Conservation (phyloP, 2,329 filamentous ascomycete genomes). For the Talaromyces sp. region DNA sequence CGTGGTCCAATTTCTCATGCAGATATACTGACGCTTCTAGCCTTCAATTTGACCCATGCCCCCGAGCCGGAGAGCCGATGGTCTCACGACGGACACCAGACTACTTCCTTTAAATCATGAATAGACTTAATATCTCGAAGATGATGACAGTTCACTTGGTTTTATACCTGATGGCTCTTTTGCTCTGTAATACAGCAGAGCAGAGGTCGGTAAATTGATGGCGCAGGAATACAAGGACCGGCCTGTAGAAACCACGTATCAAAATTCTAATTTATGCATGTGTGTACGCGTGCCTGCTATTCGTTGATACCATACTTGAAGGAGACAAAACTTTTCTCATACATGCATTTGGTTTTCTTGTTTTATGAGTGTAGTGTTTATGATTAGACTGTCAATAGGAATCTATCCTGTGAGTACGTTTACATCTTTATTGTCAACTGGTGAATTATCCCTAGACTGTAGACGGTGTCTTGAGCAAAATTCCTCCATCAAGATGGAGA, state of each 20-base stretch:
- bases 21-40: conserved; percentile 44
- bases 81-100: conserved; percentile 95
- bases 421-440: not conserved
- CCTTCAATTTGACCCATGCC: conserved; percentile 98
- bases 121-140: conserved; percentile 14
- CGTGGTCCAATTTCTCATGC: not conserved
- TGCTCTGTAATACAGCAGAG: not conserved
- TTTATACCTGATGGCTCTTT: conserved; percentile 9
- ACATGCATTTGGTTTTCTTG: conserved; percentile 4
- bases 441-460: not conserved
- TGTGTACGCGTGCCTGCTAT: conserved; percentile 4
- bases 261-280: conserved; percentile 6
- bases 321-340: not conserved
- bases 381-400: not conserved
- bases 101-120: conserved; percentile 78
- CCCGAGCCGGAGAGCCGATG: conserved; percentile 95
- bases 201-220: not conserved
- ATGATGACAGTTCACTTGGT: conserved; percentile 7
- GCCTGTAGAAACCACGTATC: conserved; percentile 5
- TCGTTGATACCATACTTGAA: conserved; percentile 6
- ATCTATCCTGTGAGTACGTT: not conserved
- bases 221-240: conserved; percentile 2
- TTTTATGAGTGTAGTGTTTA: conserved; percentile 4
- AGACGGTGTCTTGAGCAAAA: conserved; percentile 11
- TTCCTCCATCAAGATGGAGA: conserved; percentile 26